Conservation (phyloP, 1,139 yeast species). For the Scheffersomyces segobiensis region DNA sequence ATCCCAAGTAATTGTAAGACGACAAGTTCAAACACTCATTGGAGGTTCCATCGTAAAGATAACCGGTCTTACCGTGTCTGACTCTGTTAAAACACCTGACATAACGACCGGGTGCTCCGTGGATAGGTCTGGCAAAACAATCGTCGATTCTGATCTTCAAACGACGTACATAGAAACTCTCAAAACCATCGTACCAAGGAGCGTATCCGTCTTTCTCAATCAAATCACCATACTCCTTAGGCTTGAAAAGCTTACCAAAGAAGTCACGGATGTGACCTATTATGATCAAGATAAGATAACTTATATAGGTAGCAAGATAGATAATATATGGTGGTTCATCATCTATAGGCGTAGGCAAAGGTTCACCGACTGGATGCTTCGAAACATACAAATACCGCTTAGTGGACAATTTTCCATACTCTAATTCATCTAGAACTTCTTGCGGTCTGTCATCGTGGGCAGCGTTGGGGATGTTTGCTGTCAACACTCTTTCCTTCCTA, state of each 20-base stretch:
- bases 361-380: constrained; percentile 53
- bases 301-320: constrained; percentile 77
- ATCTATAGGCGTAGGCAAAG: constrained; percentile 57
- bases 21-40: constrained; percentile 83
- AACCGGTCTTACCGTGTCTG: constrained; percentile 61
- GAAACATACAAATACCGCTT: constrained; percentile 57
- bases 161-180: constrained; percentile 89
- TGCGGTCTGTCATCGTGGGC: constrained; percentile 46
- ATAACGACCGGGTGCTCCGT: constrained; percentile 95
- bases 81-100: constrained; percentile 78
- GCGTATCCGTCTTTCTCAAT: constrained; percentile 88
- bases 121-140: constrained; percentile 92
- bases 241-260: constrained; percentile 72
- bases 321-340: constrained; percentile 89
- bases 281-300: constrained; percentile 78
- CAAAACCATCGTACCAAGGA: constrained; percentile 94
- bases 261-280: constrained; percentile 91
- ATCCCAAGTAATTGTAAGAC: constrained; percentile 92
- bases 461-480: constrained; percentile 45
- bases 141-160: constrained; percentile 89
- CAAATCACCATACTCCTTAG: constrained; percentile 63
- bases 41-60: constrained; percentile 70
- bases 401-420: constrained; percentile 63
- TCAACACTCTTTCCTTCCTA: background rate
- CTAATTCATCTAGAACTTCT: constrained; percentile 59